phyloP scores from a whole-genome alignment of 805 yeast species.

The Candida sphagnicola region DNA sequence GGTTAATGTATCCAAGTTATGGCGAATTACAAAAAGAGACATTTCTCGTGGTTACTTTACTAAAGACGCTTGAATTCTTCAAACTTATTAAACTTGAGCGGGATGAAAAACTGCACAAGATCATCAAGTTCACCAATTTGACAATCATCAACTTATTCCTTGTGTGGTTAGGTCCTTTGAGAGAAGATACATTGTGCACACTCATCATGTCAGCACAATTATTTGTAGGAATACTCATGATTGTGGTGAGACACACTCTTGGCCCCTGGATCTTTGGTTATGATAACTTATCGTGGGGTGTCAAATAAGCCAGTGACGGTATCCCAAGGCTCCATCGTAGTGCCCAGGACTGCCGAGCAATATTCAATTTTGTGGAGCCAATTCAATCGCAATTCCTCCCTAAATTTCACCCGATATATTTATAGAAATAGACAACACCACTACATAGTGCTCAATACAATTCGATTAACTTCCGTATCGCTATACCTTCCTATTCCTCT shows the following conservation, averaged over 20 bases:
- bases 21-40: conserved; percentile 28
- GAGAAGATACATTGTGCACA: conserved; percentile 74
- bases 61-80: conserved; percentile 40
- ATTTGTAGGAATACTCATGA: conserved; percentile 58
- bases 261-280: conserved; percentile 87
- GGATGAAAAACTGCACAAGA: conserved; percentile 14
- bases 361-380: too few species aligned
- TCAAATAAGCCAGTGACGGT: conserved; percentile 15
- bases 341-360: too few species aligned
- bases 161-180: conserved; percentile 86
- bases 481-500: too few species aligned
- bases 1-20: conserved; percentile 64
- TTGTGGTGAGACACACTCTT: conserved; percentile 72
- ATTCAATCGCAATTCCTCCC: too few species aligned
- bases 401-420: too few species aligned
- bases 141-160: conserved; percentile 80
- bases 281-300: conserved; percentile 62
- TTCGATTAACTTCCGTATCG: too few species aligned
- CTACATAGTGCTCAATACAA: neutral
- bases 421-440: neutral
- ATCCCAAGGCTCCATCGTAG: too few species aligned
- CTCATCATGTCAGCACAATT: conserved; percentile 62
- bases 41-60: conserved; percentile 25
- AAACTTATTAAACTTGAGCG: conserved; percentile 41
- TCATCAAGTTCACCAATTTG: conserved; percentile 64